Evolutionary conservation across 108 stramenopile species (phyloP).

Genomic region (Stephanodiscus minutulus): DNA sequence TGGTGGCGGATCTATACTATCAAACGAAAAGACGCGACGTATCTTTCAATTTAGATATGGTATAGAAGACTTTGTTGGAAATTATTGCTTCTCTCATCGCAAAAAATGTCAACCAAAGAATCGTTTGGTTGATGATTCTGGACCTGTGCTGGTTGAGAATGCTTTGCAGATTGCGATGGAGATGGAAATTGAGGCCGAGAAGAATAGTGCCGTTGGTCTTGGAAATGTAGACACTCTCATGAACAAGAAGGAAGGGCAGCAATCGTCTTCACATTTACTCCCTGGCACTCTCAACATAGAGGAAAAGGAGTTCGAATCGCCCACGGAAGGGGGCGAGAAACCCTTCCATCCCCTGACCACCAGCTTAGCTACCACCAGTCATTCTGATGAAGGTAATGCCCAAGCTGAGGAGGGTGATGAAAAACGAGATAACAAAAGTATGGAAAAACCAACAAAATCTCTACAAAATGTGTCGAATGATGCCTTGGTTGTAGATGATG

Average conservation of each 20-base stretch:
- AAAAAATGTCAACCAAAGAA: slow-evolving; percentile 38
- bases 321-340: slow-evolving; percentile 63
- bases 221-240: slow-evolving; percentile 16
- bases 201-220: slow-evolving; percentile 28
- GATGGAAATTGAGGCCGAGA: slow-evolving; percentile 41
- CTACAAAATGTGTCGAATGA: slow-evolving; percentile 63
- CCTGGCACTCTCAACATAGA: slow-evolving; percentile 9
- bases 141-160: slow-evolving; percentile 84
- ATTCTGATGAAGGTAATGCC: slow-evolving; percentile 23
- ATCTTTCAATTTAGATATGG: slow-evolving; percentile 83
- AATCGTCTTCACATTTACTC: neutral
- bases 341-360: slow-evolving; percentile 62
- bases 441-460: slow-evolving; percentile 10
- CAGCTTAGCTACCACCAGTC: slow-evolving; percentile 19
- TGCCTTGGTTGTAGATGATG: slow-evolving; percentile 38
- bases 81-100: slow-evolving; percentile 16
- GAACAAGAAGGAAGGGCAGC: neutral
- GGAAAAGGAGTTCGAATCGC: slow-evolving; percentile 28
- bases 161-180: slow-evolving; percentile 77
- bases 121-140: slow-evolving; percentile 70
- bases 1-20: slow-evolving; percentile 59
- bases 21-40: slow-evolving; percentile 48
- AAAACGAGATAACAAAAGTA: slow-evolving; percentile 36
- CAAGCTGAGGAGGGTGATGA: slow-evolving; percentile 1
- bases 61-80: slow-evolving; percentile 60